Base-by-base conservation (phyloP, 768 basidiomycete species). In the Lactarius sp. region DNA sequence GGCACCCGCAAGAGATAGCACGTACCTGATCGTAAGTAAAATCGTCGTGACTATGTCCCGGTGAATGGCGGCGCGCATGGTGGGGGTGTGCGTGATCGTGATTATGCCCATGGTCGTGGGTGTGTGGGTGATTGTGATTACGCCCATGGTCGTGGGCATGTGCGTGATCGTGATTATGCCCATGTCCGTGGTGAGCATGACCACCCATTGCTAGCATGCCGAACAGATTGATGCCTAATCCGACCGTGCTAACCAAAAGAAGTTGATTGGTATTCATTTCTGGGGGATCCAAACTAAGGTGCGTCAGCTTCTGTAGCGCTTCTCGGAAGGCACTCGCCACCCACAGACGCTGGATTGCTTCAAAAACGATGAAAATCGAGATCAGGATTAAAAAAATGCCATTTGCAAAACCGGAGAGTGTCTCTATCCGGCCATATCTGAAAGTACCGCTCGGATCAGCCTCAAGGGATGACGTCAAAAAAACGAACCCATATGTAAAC, bases 161-260 rank as follows among this genome's bases (percentile, higher is more conserved):
- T 27, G 66, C 69, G 59, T 75, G 70, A 10, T 70, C 66, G 52
- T 75, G 78, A 31, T 74, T 68, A 60, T 76, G 76, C 56, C 81
- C 82, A 72, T 88, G 87, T 6, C 83, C 83, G 77, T 91, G 90
- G 67, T 92, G 91, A 71, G 90, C 88, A 73, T 95, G 93, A 4
- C 94, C 94, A 5, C 97, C 97, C 81, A 97, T 99, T 1, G 97
- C 97, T 72, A 94, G 92, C 94, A 99, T 97, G 42, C 97, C 97
- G 69, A 98, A 98, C 20, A 99, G 76, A 73, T 99, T 99, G 52
- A 99, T 94, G 1, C 80, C 93, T 10, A 99, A 78, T 8, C 97
- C 97, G 33, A 98, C 74, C 4, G 87, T 83, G 65, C 93, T 96
- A 56, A 99, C 90, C 1, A 97, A 79, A 46, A 99, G 75, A 0